Evolutionary conservation across 495 filamentous ascomycete genomes (phyloP), one percentile per base, ranked within the genome.

Genomic region (Aspergillus haitiensis): DNA sequence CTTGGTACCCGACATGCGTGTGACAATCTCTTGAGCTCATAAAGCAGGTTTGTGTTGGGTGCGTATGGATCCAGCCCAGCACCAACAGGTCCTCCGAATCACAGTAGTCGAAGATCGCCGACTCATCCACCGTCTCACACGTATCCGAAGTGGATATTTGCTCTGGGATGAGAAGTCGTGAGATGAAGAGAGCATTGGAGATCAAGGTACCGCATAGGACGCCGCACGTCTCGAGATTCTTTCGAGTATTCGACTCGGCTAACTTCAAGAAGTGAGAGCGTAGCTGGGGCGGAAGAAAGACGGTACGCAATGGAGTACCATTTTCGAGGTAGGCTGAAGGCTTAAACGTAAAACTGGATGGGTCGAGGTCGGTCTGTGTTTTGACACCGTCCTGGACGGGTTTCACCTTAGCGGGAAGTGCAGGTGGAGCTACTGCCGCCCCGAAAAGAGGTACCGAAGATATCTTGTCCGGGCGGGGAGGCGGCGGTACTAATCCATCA

Each of bases 41-140:
- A 70, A 98, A 98, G 70, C 94, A 98, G 2, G 91, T 96, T 76
- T 98, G 95, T 0, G 87, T 90, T 0, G 94, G 94, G 70, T 98
- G 94, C 0, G 94, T 98, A 70, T 98, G 94, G 57, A 98, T 98
- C 94, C 94, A 98, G 55, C 94, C 94, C 8, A 97, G 81, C 59
- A 94, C 86, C 75, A 97, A 86, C 40, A 98, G 69, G 46, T 97
- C 90, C 64, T 97, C 86, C 7, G 78, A 80, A 63, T 93, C 87
- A 66, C 90, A 93, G 68, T 92, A 98, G 35, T 95, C 90, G 46
- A 97, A 89, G 21, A 96, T 81, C 0, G 82, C 85, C 37, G 79
- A 80, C 67, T 96, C 93, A 64, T 97, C 92, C 31, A 89, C 83
- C 5, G 88, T 98, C 65, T 97, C 93, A 71, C 94, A 98, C 0